These are phyloP conservation scores for Microthlaspi erraticum DNA, from an alignment of 345 rosid species.

Conservation along the genomic window DNA sequence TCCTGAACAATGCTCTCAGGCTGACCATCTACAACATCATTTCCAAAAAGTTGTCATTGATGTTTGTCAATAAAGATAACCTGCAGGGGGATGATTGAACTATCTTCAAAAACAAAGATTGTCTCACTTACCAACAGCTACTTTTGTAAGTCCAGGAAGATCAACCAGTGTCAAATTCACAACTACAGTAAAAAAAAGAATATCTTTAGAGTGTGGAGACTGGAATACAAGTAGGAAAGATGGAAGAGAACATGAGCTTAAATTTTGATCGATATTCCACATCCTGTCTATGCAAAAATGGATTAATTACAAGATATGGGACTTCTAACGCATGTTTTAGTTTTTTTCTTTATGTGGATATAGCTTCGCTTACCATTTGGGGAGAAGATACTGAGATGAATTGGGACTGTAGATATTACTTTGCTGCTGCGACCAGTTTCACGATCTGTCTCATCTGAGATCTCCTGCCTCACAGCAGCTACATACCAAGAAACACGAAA, in stretches of 20 bases:
- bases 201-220: background rate
- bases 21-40: conserved; percentile 77
- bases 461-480: conserved; percentile 94
- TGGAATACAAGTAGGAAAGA: conserved; percentile 12
- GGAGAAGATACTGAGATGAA: conserved; percentile 92
- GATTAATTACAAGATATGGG: background rate
- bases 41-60: conserved; percentile 10
- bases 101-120: conserved; percentile 10
- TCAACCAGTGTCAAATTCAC: conserved; percentile 94
- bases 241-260: background rate
- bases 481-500: conserved; percentile 37
- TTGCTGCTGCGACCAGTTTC: conserved; percentile 87
- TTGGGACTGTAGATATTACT: conserved; percentile 85
- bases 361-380: conserved; percentile 74
- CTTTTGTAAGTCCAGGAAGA: conserved; percentile 98
- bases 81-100: background rate
- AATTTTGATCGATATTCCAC: background rate
- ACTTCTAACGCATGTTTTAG: conserved; percentile 3
- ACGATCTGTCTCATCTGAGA: conserved; percentile 92
- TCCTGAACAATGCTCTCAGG: conserved; percentile 87
- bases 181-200: conserved; percentile 53
- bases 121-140: conserved; percentile 75
- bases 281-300: background rate
- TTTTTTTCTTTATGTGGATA: background rate
- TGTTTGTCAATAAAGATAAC: conserved; percentile 18